These are phyloP conservation scores for Lepidium aucheri DNA, from an alignment of 345 rosid species.

Conservation along the genomic window DNA sequence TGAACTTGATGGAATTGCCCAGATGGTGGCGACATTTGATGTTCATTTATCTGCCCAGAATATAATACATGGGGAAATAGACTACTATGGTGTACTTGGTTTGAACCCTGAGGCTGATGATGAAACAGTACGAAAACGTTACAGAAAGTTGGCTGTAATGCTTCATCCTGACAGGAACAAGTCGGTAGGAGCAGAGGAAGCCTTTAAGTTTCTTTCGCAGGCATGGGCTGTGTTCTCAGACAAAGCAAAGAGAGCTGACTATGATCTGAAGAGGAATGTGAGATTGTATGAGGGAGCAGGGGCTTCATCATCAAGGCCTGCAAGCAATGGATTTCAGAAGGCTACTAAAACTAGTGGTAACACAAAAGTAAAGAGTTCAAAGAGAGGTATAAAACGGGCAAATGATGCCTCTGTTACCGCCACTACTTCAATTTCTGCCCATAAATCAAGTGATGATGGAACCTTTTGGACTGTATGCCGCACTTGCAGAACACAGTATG, in stretches of 20 bases:
- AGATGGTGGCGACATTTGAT: conserved; percentile 49
- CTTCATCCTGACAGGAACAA: conserved; percentile 72
- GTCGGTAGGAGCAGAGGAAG: conserved; percentile 59
- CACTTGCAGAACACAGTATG: conserved; percentile 55
- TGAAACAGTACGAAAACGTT: conserved; percentile 47
- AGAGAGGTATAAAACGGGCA: conserved; percentile 34
- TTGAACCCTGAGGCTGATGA: conserved; percentile 45
- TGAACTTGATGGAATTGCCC: conserved; percentile 41
- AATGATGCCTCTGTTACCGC: conserved; percentile 14
- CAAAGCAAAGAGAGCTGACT: conserved; percentile 39
- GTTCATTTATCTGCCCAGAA: conserved; percentile 41
- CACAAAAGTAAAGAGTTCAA: conserved; percentile 31
- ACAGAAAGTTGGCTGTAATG: conserved; percentile 46
- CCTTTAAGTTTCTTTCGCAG: conserved; percentile 50
- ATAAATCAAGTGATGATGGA: conserved; percentile 27
- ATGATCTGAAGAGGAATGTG: conserved; percentile 39
- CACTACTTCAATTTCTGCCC: conserved; percentile 22
- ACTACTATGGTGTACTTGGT: conserved; percentile 55
- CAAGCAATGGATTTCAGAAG: conserved; percentile 32
- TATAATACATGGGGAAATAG: conserved; percentile 38
- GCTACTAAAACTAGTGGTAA: conserved; percentile 26
- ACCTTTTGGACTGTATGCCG: conserved; percentile 73
- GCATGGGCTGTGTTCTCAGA: conserved; percentile 62
- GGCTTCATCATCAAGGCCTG: conserved; percentile 24
- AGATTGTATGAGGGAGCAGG: conserved; percentile 29